phyloP scores from a whole-genome alignment of 345 rosid genomes.

The Gossypium thurberi region DNA sequence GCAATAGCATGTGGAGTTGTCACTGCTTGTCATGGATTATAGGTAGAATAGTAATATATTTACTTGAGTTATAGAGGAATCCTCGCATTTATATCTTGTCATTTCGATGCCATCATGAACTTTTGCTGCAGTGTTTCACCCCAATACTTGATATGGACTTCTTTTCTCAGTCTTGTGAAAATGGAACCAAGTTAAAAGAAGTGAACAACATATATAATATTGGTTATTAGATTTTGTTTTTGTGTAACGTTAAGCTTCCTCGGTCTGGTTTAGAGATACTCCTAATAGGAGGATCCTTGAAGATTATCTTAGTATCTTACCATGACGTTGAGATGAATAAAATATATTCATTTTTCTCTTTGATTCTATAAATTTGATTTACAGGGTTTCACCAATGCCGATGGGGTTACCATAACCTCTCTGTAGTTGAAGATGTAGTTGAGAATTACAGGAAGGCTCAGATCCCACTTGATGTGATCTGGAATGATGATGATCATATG shows the following conservation, averaged over 20 bases:
- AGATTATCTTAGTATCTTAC: background rate
- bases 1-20: too few species aligned
- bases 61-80: too few species aligned
- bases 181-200: background rate
- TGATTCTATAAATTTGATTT: conserved; percentile 5
- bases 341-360: background rate
- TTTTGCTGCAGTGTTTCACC: background rate
- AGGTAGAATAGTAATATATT: too few species aligned
- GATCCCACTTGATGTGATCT: conserved; percentile 90
- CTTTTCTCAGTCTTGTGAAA: background rate
- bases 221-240: background rate
- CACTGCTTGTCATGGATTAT: too few species aligned
- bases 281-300: background rate
- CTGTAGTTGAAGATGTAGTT: conserved; percentile 93
- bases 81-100: background rate
- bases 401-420: conserved; percentile 95
- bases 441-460: conserved; percentile 70
- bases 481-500: conserved; percentile 99
- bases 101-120: background rate
- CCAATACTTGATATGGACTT: background rate
- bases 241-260: background rate
- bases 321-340: background rate
- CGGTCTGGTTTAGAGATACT: background rate
- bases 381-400: conserved; percentile 96
- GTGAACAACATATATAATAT: background rate